These are phyloP conservation scores for Aspergillus fumigatus DNA, from an alignment of 2,329 filamentous ascomycete species.

Conservation along the genomic window DNA sequence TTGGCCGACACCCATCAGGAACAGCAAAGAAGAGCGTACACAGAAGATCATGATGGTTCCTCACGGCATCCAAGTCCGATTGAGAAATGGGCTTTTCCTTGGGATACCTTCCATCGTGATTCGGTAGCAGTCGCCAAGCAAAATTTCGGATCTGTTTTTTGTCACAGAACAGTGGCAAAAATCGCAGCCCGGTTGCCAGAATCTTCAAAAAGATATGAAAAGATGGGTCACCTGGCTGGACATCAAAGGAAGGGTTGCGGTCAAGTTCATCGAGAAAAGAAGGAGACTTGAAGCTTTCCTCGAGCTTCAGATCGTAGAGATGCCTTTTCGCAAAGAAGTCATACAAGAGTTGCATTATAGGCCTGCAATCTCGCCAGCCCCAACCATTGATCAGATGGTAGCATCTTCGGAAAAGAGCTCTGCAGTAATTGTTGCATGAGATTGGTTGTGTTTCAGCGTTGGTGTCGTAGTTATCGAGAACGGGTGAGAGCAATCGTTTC, in stretches of 20 bases:
- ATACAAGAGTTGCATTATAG: conserved; percentile 50
- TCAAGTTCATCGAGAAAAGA: conserved; percentile 51
- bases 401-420: conserved; percentile 49
- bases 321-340: conserved; percentile 56
- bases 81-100: conserved; percentile 53
- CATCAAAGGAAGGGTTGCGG: conserved; percentile 39
- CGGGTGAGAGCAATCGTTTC: conserved; percentile 42
- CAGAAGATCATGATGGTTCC: conserved; percentile 59
- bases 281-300: conserved; percentile 50
- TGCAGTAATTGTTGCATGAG: conserved; percentile 54
- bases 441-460: conserved; percentile 37
- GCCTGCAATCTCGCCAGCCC: conserved; percentile 55
- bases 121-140: conserved; percentile 55
- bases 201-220: conserved; percentile 59
- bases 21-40: conserved; percentile 57
- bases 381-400: conserved; percentile 50
- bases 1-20: conserved; percentile 50
- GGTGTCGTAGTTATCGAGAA: conserved; percentile 45
- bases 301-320: conserved; percentile 49
- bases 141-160: conserved; percentile 54
- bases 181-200: conserved; percentile 47
- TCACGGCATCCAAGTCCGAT: conserved; percentile 53
- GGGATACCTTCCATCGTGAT: conserved; percentile 56
- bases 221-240: conserved; percentile 47
- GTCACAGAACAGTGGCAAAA: conserved; percentile 43